These are phyloP conservation scores for Pseudogymnoascus sp. DNA, from an alignment of 2,329 filamentous ascomycete species.

Conservation along the genomic window DNA sequence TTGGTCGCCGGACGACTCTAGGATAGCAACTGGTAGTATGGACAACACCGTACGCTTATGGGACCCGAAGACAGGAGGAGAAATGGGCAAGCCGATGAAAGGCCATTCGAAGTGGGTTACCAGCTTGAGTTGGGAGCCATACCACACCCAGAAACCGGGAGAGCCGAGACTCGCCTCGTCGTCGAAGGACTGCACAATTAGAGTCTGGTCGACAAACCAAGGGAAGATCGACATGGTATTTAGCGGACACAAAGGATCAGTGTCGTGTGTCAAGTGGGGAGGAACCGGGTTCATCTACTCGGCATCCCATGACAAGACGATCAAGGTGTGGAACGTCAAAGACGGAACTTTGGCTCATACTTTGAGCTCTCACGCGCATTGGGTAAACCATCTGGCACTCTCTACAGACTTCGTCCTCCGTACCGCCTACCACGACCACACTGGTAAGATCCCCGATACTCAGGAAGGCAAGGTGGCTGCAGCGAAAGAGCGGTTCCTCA, in stretches of 20 bases:
- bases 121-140: constrained; percentile 86
- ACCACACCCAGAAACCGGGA: constrained; percentile 69
- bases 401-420: constrained; percentile 87
- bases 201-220: constrained; percentile 77
- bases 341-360: constrained; percentile 76
- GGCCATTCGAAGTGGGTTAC: constrained; percentile 89
- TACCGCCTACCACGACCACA: constrained; percentile 82
- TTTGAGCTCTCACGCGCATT: constrained; percentile 77
- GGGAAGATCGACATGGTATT: constrained; percentile 74
- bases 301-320: constrained; percentile 81
- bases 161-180: constrained; percentile 75
- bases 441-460: constrained; percentile 58
- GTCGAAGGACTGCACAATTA: constrained; percentile 81
- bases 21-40: constrained; percentile 85
- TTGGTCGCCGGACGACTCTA: constrained; percentile 76
- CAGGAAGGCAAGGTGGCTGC: constrained; percentile 65
- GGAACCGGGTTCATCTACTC: constrained; percentile 81
- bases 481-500: constrained; percentile 76
- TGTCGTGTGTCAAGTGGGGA: constrained; percentile 91
- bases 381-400: constrained; percentile 90
- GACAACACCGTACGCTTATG: constrained; percentile 88
- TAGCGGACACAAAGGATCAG: constrained; percentile 79
- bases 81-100: constrained; percentile 61
- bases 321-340: constrained; percentile 81
- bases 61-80: constrained; percentile 74